phyloP scores from a whole-genome alignment of 352 stramenopile genomes.

The Plasmopara muralis region DNA sequence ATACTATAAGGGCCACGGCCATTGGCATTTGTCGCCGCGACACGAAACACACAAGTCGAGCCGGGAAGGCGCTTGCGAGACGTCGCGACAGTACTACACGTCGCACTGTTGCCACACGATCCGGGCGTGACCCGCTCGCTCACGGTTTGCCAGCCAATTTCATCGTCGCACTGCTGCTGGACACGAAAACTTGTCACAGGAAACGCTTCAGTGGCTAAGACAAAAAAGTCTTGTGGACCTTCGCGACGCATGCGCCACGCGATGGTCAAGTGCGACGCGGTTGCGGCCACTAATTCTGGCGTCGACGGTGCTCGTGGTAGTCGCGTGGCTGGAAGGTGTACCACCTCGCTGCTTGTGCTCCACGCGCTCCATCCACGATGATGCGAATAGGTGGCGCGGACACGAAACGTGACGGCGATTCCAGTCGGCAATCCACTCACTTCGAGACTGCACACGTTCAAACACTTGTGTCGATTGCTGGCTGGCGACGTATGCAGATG shows the following conservation, averaged over 20 bases:
- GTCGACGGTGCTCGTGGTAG: constrained; percentile 33
- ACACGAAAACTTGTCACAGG: constrained; percentile 33
- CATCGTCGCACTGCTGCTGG: constrained; percentile 45
- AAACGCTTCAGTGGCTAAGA: constrained; percentile 28
- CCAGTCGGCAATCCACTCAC: constrained; percentile 20
- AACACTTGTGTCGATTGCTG: constrained; percentile 17
- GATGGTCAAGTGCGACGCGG: constrained; percentile 31
- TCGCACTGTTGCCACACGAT: constrained; percentile 12
- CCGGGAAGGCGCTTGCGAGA: constrained; percentile 33
- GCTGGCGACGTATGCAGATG: constrained; percentile 18
- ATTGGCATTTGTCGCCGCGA: constrained; percentile 44
- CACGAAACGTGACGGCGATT: constrained; percentile 37
- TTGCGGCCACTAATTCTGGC: constrained; percentile 34
- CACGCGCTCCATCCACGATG: constrained; percentile 41
- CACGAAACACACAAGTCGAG: constrained; percentile 45
- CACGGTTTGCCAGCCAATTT: constrained; percentile 43
- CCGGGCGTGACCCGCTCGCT: constrained; percentile 23
- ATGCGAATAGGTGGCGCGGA: constrained; percentile 35
- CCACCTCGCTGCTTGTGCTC: constrained; percentile 34
- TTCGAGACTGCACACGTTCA: constrained; percentile 23
- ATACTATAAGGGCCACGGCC: constrained; percentile 46
- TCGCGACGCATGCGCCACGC: constrained; percentile 35
- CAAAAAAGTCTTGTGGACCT: constrained; percentile 4
- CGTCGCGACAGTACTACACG: constrained; percentile 18
- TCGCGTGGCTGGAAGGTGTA: constrained; percentile 32